These are phyloP conservation scores for Cubamyces lactineus DNA, from an alignment of 768 basidiomycete genomes.

Conservation along the genomic window DNA sequence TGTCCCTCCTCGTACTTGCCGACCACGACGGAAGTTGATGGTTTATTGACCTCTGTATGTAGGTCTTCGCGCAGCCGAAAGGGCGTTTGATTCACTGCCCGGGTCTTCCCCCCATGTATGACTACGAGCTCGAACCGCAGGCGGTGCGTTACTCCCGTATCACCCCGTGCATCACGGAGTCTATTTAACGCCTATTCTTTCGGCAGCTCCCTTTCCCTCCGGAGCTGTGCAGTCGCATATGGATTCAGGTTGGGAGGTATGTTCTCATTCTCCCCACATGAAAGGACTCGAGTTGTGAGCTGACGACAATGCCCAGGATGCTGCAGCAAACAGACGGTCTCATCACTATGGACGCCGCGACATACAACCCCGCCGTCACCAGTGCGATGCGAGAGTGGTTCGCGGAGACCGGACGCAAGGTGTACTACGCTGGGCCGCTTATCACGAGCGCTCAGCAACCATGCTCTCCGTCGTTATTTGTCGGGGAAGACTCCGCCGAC, in stretches of 20 bases:
- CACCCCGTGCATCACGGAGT: neutral
- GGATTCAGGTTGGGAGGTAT: neutral
- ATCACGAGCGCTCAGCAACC: neutral
- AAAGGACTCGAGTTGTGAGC: neutral
- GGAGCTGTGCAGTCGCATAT: neutral
- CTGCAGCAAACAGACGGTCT: neutral
- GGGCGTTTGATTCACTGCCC: neutral
- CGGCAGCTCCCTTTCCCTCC: neutral
- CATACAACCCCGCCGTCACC: neutral
- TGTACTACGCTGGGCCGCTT: neutral
- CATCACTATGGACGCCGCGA: neutral
- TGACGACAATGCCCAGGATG: neutral
- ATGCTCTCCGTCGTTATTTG: too few species aligned
- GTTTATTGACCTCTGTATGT: too few species aligned
- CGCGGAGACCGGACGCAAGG: neutral
- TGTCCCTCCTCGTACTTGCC: neutral
- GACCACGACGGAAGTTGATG: too few species aligned
- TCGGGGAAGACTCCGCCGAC: too few species aligned
- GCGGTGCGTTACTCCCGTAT: neutral
- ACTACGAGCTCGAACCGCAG: neutral
- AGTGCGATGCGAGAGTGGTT: neutral
- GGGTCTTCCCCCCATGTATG: neutral
- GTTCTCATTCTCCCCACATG: neutral
- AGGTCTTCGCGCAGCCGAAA: too few species aligned
- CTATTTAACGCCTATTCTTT: neutral